These are phyloP conservation scores for Jatropha curcas DNA, from an alignment of 345 rosid species.

Conservation along the genomic window DNA sequence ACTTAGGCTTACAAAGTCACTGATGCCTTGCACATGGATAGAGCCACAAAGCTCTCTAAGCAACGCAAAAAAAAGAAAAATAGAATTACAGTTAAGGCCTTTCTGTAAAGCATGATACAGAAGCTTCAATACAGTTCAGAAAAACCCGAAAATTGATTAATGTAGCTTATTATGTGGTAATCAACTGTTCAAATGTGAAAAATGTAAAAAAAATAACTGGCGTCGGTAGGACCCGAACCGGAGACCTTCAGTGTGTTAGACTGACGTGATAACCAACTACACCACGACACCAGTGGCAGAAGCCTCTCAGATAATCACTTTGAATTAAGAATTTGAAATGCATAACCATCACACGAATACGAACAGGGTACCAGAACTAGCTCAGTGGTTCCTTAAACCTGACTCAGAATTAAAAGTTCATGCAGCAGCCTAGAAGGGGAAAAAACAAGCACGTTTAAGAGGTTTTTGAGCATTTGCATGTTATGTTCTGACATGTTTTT, in stretches of 20 bases:
- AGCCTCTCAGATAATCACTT: too few species aligned
- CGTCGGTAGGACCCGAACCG: conserved; percentile 86
- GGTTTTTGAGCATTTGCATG: not conserved
- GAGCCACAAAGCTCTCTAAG: conserved; percentile 9
- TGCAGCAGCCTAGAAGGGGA: not conserved
- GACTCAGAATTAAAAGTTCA: not conserved
- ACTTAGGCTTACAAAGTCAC: conserved; percentile 15
- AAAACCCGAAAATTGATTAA: not conserved
- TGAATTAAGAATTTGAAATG: too few species aligned
- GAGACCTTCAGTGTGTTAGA: conserved; percentile 95
- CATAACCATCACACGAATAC: too few species aligned
- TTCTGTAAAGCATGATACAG: conserved; percentile 23
- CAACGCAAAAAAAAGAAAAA: too few species aligned
- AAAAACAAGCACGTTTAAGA: not conserved
- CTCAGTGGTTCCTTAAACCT: not conserved
- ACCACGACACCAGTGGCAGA: conserved; percentile 77
- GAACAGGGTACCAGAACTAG: too few species aligned
- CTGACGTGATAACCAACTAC: conserved; percentile 98
- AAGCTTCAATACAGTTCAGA: not conserved
- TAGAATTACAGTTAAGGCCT: conserved; percentile 17
- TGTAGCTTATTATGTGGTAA: not conserved
- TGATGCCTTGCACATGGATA: conserved; percentile 35
- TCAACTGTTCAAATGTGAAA: not conserved
- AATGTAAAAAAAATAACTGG: conserved; percentile 25
- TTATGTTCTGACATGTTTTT: not conserved